phyloP scores from a whole-genome alignment of 108 stramenopile genomes.

The Parmales sp. region DNA sequence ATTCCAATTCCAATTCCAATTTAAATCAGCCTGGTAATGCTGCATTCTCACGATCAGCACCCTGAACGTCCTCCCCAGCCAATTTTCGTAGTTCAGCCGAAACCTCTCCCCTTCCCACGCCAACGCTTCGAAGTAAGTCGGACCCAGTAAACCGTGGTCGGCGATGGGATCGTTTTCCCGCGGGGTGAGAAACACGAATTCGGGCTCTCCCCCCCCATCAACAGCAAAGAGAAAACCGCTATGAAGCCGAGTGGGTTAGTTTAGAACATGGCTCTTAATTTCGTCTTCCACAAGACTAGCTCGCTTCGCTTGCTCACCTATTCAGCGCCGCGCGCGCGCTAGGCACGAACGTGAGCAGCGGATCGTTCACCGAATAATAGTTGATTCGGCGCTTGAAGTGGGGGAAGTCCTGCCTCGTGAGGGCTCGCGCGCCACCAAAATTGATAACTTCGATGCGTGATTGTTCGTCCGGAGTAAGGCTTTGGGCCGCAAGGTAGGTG shows the following conservation, averaged over 20 bases:
- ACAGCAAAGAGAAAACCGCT: neutral
- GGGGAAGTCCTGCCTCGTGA: conserved; percentile 43
- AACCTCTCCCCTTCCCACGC: conserved; percentile 67
- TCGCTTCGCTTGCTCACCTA: too few relatives aligned
- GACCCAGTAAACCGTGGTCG: conserved; percentile 63
- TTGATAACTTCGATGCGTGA: conserved; percentile 62
- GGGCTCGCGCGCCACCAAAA: conserved; percentile 49
- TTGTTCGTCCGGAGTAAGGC: conserved; percentile 54
- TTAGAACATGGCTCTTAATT: too few relatives aligned
- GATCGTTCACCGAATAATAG: conserved; percentile 79
- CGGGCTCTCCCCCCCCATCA: conserved; percentile 14
- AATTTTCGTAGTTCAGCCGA: conserved; percentile 36
- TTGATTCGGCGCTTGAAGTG: conserved; percentile 63
- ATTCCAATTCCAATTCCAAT: too few relatives aligned
- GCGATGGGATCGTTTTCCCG: conserved; percentile 56
- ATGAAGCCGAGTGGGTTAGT: too few relatives aligned
- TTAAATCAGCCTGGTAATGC: too few relatives aligned
- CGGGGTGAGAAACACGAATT: conserved; percentile 54
- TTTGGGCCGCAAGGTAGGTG: conserved; percentile 58
- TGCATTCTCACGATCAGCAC: too few relatives aligned
- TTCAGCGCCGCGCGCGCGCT: conserved; percentile 42
- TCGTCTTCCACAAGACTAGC: too few relatives aligned
- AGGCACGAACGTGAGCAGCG: conserved; percentile 63
- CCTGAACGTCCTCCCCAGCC: too few relatives aligned
- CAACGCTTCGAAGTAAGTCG: conserved; percentile 66